phyloP scores from a whole-genome alignment of 257 asterid species.

The Striga asiatica region DNA sequence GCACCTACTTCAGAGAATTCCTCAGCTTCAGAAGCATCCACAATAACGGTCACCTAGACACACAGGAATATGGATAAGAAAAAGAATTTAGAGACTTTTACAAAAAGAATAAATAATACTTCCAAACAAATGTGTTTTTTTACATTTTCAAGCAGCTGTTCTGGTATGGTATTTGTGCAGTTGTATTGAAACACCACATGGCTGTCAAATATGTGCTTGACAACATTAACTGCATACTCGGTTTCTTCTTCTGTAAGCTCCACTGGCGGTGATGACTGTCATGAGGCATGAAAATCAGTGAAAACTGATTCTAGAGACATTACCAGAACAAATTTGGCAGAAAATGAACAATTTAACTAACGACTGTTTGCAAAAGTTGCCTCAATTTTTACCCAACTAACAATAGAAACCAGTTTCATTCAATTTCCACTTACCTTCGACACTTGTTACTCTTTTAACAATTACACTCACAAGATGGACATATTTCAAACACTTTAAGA shows the following conservation, averaged over 20 bases:
- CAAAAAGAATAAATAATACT: background rate
- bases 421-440: background rate
- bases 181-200: conserved; percentile 96
- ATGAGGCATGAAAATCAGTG: conserved; percentile 10
- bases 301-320: background rate
- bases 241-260: conserved; percentile 99
- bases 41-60: conserved; percentile 66
- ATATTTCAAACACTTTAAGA: background rate
- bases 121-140: conserved; percentile 4
- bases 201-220: conserved; percentile 83
- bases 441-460: background rate
- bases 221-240: conserved; percentile 91
- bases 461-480: background rate
- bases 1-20: conserved; percentile 81
- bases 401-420: background rate
- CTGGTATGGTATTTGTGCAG: conserved; percentile 92
- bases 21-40: conserved; percentile 97
- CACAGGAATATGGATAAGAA: conserved; percentile 16
- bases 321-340: background rate
- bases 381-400: background rate
- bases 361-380: background rate
- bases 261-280: conserved; percentile 91
- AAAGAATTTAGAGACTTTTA: background rate
- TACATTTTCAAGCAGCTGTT: conserved; percentile 91
- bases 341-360: background rate